A percentile compares a stretch with the other conserved stretches of the same genome.
phyloP scores from a whole-genome alignment of 192 early-diverging fungal genomes.

The Linnemannia schmuckeri region DNA sequence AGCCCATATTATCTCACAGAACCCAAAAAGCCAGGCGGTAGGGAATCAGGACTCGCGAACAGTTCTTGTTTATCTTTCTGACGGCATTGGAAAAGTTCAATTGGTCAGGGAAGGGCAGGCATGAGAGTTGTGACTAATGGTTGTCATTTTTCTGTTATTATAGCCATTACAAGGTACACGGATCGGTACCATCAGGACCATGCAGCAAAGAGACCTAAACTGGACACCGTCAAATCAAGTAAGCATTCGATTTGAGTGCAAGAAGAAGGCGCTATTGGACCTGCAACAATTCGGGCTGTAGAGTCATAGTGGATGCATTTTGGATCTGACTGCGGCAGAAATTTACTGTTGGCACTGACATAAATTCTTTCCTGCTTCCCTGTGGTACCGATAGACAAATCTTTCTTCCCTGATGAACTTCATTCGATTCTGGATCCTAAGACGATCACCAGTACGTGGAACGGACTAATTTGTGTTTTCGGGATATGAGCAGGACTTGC shows the following conservation, averaged over 20 bases:
- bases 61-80: neutral
- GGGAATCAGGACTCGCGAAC: neutral
- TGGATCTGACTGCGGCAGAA: slow-evolving; percentile 7
- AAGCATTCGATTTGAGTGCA: neutral
- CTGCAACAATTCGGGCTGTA: neutral
- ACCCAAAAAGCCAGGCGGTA: slow-evolving; percentile 44
- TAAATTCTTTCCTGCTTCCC: neutral
- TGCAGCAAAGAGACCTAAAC: slow-evolving; percentile 32
- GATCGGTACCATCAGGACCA: slow-evolving; percentile 50
- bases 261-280: neutral
- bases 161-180: slow-evolving; percentile 51
- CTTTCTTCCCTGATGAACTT: slow-evolving; percentile 52
- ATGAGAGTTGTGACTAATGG: neutral
- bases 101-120: neutral
- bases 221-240: slow-evolving; percentile 49
- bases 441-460: slow-evolving; percentile 42
- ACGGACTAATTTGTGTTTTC: neutral
- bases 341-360: neutral
- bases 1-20: slow-evolving; percentile 53
- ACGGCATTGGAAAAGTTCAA: neutral
- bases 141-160: neutral
- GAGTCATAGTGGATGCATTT: neutral
- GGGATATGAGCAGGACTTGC: neutral
- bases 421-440: slow-evolving; percentile 52
- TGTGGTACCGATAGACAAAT: slow-evolving; percentile 21